Evolutionary conservation across 2,329 filamentous ascomycete genomes (phyloP).

Genomic region (Camillea tinctor): DNA sequence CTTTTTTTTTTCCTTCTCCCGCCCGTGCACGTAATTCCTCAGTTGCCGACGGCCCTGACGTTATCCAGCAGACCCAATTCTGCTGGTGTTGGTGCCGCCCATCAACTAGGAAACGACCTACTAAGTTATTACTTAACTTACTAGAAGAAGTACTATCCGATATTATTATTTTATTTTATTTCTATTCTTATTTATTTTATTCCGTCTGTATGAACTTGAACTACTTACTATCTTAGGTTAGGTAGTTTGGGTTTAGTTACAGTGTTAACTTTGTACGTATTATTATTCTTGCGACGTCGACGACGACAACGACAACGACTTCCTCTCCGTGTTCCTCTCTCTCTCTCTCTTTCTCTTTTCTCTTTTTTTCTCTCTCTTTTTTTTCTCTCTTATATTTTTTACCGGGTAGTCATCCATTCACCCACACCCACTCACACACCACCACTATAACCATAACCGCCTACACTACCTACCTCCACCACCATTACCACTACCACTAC

Average conservation of each 20-base stretch:
- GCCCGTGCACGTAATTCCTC: not conserved
- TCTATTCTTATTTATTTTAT: too few species aligned
- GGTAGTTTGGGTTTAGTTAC: too few species aligned
- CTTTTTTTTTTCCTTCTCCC: not conserved
- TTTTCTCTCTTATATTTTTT: constrained; percentile 2
- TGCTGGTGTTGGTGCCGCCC: not conserved
- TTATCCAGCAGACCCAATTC: not conserved
- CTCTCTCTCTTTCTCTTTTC: constrained; percentile 1
- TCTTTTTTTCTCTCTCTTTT: constrained; percentile 2
- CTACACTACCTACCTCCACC: too few species aligned
- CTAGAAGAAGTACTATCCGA: not conserved
- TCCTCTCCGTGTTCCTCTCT: constrained; percentile 2
- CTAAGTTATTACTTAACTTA: not conserved
- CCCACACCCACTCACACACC: not conserved
- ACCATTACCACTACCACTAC: not conserved
- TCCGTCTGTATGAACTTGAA: too few species aligned
- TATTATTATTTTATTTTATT: too few species aligned
- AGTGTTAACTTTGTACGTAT: not conserved
- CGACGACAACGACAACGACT: not conserved
- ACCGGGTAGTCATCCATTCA: not conserved
- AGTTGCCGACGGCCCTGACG: constrained; percentile 1
- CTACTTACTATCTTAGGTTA: too few species aligned
- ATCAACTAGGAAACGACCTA: not conserved
- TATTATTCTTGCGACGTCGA: constrained; percentile 5
- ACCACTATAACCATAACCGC: not conserved